Evolutionary conservation across 805 yeast genomes (phyloP).

Genomic region (Myxozyma sirexii): DNA sequence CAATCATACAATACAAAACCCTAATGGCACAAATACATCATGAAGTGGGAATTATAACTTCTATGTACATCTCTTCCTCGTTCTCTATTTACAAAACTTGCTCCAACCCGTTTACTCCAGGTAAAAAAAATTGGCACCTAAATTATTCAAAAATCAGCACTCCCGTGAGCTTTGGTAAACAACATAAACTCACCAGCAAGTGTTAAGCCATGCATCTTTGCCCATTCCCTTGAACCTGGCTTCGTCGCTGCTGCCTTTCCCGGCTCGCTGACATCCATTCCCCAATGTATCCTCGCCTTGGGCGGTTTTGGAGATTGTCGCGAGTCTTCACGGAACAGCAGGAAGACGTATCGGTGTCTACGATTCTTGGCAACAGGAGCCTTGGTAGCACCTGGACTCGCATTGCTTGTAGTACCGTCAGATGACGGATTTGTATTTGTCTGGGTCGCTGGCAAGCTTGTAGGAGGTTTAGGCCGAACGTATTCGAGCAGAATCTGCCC

Average conservation of each 20-base stretch:
- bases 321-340: conserved; percentile 21
- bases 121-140: conserved; percentile 25
- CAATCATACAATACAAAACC: too few species aligned
- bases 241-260: neutral
- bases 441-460: neutral
- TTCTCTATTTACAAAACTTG: neutral
- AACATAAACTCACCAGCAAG: conserved; percentile 8
- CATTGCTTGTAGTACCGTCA: neutral
- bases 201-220: conserved; percentile 13
- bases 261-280: neutral
- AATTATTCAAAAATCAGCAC: neutral
- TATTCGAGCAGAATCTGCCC: neutral
- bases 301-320: conserved; percentile 16
- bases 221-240: conserved; percentile 28
- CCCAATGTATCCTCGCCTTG: conserved; percentile 12
- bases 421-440: neutral
- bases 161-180: neutral
- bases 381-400: too few species aligned
- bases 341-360: conserved; percentile 12
- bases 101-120: neutral
- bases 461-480: conserved; percentile 2
- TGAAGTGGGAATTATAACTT: too few species aligned
- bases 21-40: too few species aligned
- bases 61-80: too few species aligned
- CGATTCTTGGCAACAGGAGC: neutral